Evolutionary conservation across 176 grass and related monocot genomes (phyloP).

Genomic region (Elymus sibiricus): DNA sequence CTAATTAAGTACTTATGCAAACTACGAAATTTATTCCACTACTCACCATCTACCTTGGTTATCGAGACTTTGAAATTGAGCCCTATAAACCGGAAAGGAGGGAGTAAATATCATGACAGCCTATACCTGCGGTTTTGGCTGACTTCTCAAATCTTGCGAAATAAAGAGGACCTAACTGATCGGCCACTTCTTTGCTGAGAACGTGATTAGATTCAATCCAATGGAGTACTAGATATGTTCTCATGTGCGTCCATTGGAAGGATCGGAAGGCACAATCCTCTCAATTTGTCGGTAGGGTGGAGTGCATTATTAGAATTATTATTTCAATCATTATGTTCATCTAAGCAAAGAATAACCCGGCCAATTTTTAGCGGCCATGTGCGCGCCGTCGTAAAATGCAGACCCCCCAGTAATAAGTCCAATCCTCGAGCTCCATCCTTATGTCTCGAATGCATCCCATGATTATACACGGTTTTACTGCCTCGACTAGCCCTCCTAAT

Average conservation of each 20-base stretch:
- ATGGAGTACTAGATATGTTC: not conserved
- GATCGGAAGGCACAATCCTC: not conserved
- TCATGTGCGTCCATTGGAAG: not conserved
- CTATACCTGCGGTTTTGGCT: no score
- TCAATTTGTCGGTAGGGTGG: not conserved
- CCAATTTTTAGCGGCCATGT: not conserved
- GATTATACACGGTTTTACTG: not conserved
- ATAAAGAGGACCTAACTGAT: no score
- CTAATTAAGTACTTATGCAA: no score
- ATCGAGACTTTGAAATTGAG: no score
- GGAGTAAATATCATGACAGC: no score
- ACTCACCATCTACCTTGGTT: no score
- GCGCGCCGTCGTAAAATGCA: not conserved
- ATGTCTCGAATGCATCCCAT: not conserved
- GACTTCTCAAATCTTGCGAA: no score
- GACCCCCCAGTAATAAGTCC: not conserved
- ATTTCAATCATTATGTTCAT: slow-evolving; percentile 8
- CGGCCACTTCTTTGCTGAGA: no score
- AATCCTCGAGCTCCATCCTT: not conserved
- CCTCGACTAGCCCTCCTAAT: not conserved
- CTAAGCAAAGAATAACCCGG: not conserved
- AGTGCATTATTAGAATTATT: not conserved
- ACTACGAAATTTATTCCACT: no score
- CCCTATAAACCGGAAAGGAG: no score
- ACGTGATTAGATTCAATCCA: no score